Evolutionary conservation across 805 yeast genomes (phyloP).

Genomic region (Pichia phayaonensis): DNA sequence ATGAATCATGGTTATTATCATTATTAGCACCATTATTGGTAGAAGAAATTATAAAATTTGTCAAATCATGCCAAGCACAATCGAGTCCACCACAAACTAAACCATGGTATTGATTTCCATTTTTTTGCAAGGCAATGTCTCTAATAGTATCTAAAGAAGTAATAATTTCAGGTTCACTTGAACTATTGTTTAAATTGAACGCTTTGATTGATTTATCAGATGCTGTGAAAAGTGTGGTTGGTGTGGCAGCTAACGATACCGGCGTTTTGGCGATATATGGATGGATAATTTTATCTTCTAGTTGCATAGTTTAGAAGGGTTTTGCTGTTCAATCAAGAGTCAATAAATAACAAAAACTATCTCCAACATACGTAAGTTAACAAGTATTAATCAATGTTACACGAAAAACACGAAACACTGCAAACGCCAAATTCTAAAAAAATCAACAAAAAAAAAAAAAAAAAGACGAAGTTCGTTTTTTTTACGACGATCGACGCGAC

Average conservation of each 20-base stretch:
- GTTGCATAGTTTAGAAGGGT: constrained; percentile 10
- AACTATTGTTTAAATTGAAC: constrained; percentile 38
- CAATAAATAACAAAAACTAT: too few species aligned
- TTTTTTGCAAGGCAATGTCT: constrained; percentile 27
- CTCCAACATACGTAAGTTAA: too few species aligned
- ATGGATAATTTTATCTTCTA: constrained; percentile 23
- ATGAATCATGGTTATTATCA: neutral
- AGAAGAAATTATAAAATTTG: constrained; percentile 1
- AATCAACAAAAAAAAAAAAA: neutral
- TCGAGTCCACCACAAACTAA: constrained; percentile 34
- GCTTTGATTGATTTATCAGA: constrained; percentile 50
- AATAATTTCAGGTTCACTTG: constrained; percentile 53
- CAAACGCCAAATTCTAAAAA: neutral
- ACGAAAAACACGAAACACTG: neutral
- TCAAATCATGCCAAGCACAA: constrained; percentile 34
- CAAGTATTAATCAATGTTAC: too few species aligned
- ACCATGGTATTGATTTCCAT: constrained; percentile 13
- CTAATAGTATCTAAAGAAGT: constrained; percentile 44
- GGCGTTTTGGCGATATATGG: constrained; percentile 24
- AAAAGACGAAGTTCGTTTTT: too few species aligned
- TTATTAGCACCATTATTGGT: neutral
- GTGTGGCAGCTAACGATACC: constrained; percentile 18
- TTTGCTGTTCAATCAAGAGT: neutral
- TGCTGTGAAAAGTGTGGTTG: constrained; percentile 38
- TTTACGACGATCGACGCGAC: neutral